These are phyloP conservation scores for Stevia rebaudiana DNA, from an alignment of 140 eudicot species.

Conservation along the genomic window DNA sequence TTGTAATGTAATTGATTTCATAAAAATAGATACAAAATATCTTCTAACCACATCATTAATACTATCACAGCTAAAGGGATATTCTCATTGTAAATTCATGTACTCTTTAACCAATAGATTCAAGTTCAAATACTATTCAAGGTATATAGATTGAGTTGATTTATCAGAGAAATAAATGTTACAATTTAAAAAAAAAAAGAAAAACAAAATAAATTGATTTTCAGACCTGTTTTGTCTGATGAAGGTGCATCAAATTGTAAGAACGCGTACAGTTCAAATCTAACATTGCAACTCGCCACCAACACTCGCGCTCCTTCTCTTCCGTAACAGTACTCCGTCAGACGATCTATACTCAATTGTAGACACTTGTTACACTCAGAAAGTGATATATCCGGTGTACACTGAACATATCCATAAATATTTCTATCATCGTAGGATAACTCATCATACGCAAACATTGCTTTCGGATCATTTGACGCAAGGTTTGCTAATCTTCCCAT, in stretches of 20 bases:
- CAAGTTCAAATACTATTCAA: too few relatives aligned
- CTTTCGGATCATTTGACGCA: background rate
- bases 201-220: too few relatives aligned
- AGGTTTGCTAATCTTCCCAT: background rate
- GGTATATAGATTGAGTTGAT: too few relatives aligned
- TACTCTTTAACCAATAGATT: too few relatives aligned
- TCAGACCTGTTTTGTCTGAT: too few relatives aligned
- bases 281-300: slow-evolving; percentile 20
- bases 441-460: background rate
- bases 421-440: background rate
- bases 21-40: too few relatives aligned
- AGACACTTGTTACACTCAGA: slow-evolving; percentile 11
- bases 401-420: slow-evolving; percentile 19
- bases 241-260: background rate
- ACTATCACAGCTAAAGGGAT: too few relatives aligned
- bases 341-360: slow-evolving; percentile 7
- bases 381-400: slow-evolving; percentile 8
- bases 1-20: too few relatives aligned
- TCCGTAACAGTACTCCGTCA: background rate
- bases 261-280: slow-evolving; percentile 15
- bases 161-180: too few relatives aligned
- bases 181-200: too few relatives aligned
- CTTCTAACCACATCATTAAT: too few relatives aligned
- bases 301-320: slow-evolving; percentile 18
- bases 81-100: too few relatives aligned